phyloP scores from a whole-genome alignment of 1,139 yeast species.

The Yamadazyma dendronema region DNA sequence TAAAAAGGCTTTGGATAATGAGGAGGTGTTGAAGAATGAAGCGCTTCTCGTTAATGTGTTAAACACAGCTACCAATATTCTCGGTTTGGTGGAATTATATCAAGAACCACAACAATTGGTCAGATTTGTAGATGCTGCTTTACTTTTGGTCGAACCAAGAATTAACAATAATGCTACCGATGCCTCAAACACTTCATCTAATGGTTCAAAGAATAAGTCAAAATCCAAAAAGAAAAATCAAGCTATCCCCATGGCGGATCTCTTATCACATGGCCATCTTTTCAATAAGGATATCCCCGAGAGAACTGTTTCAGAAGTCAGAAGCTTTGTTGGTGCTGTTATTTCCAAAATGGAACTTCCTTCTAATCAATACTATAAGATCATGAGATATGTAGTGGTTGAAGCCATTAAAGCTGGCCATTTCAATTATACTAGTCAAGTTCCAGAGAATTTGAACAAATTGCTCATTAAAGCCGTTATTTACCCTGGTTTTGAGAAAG shows the following conservation, averaged over 20 bases:
- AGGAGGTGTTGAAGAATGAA: constrained; percentile 32
- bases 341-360: constrained; percentile 55
- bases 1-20: constrained; percentile 33
- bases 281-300: constrained; percentile 46
- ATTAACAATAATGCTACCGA: neutral
- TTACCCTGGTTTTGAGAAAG: constrained; percentile 62
- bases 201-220: constrained; percentile 17
- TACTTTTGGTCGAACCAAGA: constrained; percentile 45
- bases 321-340: constrained; percentile 49
- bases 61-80: constrained; percentile 23
- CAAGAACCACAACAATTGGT: constrained; percentile 40
- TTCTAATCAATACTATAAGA: constrained; percentile 59
- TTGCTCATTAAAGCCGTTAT: constrained; percentile 54
- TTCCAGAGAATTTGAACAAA: constrained; percentile 31
- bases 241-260: constrained; percentile 60
- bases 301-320: constrained; percentile 35
- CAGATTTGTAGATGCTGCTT: constrained; percentile 46
- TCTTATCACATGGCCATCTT: constrained; percentile 64
- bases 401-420: constrained; percentile 40
- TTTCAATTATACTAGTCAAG: constrained; percentile 22
- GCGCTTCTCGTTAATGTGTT: constrained; percentile 29
- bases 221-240: constrained; percentile 45
- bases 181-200: constrained; percentile 4
- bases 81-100: constrained; percentile 31
- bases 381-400: constrained; percentile 56